A percentile compares a stretch with the other conserved stretches of the same genome.
These are phyloP conservation scores for Xerocomellus intermedius DNA, from an alignment of 768 basidiomycete genomes.

Conservation along the genomic window DNA sequence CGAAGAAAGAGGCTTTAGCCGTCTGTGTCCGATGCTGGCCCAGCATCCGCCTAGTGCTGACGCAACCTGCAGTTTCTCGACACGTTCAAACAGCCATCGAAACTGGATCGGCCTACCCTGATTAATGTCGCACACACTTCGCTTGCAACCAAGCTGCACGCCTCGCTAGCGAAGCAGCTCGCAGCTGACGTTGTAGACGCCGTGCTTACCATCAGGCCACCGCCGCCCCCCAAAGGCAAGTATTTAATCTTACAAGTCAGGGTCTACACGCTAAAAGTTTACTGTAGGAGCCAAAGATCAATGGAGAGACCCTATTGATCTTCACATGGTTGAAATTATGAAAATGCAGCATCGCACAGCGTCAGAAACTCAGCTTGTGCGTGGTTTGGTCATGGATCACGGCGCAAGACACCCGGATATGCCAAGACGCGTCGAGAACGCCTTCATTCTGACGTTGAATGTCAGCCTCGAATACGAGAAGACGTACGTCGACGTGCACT, in stretches of 20 bases:
- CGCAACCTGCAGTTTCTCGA: conserved; percentile 76
- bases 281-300: conserved; percentile 57
- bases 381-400: conserved; percentile 95
- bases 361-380: conserved; percentile 93
- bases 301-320: conserved; percentile 88
- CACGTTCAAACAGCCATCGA: conserved; percentile 73
- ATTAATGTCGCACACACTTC: conserved; percentile 96
- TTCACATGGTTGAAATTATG: conserved; percentile 99
- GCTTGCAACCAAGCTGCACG: conserved; percentile 88
- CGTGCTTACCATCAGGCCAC: conserved; percentile 81
- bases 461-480: conserved; percentile 99
- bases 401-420: conserved; percentile 98
- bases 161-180: conserved; percentile 78
- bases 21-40: conserved; percentile 47
- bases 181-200: conserved; percentile 95
- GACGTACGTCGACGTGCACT: conserved; percentile 65
- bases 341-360: conserved; percentile 99
- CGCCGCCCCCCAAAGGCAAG: conserved; percentile 58
- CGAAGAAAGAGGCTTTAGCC: conserved; percentile 90
- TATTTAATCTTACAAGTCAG: conserved; percentile 22
- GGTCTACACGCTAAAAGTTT: conserved; percentile 29
- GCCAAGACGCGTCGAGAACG: conserved; percentile 98
- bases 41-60: conserved; percentile 18
- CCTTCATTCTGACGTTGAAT: conserved; percentile 91
- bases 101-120: conserved; percentile 85